Evolutionary conservation across 2,329 filamentous ascomycete genomes (phyloP).

Genomic region (Cladosporium sp.): DNA sequence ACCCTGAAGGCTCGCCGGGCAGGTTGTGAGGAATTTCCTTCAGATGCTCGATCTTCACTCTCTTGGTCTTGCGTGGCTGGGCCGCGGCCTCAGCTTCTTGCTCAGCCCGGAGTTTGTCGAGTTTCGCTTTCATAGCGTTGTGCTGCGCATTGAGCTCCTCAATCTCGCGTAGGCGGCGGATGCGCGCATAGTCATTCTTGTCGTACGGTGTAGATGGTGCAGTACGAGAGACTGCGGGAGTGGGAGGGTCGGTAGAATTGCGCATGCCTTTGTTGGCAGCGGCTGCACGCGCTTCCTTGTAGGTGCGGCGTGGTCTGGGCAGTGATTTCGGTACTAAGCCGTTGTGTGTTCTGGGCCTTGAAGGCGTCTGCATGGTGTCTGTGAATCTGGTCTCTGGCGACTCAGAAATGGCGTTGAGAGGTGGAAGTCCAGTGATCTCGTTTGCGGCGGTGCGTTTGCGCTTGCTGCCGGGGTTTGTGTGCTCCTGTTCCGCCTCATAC

Average conservation of each 20-base stretch:
- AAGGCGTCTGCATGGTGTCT: constrained; percentile 9
- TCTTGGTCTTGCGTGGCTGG: constrained; percentile 32
- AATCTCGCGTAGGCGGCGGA: constrained; percentile 31
- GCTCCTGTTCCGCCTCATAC: background rate
- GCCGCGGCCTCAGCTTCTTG: constrained; percentile 30
- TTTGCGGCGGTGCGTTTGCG: constrained; percentile 14
- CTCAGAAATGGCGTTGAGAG: constrained; percentile 3
- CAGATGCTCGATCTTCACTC: constrained; percentile 38
- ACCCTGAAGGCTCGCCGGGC: constrained; percentile 34
- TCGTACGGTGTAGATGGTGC: constrained; percentile 27
- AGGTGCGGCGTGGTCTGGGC: constrained; percentile 12
- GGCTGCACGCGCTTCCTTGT: constrained; percentile 17
- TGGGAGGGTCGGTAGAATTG: constrained; percentile 4
- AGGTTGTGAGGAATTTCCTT: constrained; percentile 35
- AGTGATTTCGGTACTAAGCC: constrained; percentile 1
- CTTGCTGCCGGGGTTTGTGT: background rate
- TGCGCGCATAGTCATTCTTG: constrained; percentile 33
- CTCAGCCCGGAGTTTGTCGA: constrained; percentile 21
- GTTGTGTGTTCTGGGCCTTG: constrained; percentile 2
- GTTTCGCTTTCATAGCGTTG: constrained; percentile 30
- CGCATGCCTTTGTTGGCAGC: constrained; percentile 3
- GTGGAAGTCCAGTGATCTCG: constrained; percentile 10
- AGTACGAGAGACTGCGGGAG: constrained; percentile 21
- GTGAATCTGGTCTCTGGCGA: constrained; percentile 6
- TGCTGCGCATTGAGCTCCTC: constrained; percentile 28